Conservation (phyloP, 1,139 yeast species). For the Hanseniaspora sp. region DNA sequence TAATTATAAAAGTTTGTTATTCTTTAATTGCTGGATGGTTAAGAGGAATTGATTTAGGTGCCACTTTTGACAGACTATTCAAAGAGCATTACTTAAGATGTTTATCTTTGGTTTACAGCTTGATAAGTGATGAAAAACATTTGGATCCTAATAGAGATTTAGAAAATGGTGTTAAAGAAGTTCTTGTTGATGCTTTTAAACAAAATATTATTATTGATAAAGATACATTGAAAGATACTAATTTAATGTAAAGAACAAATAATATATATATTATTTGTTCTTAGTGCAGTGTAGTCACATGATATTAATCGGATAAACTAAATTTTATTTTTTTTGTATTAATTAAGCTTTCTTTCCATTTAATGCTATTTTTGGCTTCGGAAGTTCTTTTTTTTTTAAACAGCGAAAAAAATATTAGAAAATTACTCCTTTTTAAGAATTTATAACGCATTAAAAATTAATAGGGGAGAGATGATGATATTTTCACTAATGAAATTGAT, state of each 20-base stretch:
- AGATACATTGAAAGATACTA: neutral
- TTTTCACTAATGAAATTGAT: no score
- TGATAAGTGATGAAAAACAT: conserved; percentile 6
- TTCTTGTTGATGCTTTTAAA: conserved; percentile 1
- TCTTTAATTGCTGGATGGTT: conserved; percentile 34
- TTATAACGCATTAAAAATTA: no score
- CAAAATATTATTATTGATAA: neutral
- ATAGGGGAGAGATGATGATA: no score
- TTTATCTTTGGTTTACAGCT: conserved; percentile 18
- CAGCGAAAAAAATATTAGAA: no score
- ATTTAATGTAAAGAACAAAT: neutral
- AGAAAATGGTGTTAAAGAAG: neutral
- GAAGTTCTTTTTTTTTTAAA: no score
- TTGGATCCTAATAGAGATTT: conserved; percentile 5
- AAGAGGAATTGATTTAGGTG: conserved; percentile 31
- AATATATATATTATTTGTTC: no score
- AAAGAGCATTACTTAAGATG: conserved; percentile 32
- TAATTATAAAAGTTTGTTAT: conserved; percentile 28
- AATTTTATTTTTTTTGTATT: no score
- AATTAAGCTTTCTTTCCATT: no score
- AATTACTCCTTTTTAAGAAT: no score
- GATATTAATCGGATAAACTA: no score
- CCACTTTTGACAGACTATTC: conserved; percentile 29
- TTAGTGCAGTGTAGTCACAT: no score
- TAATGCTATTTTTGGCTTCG: no score